Base-by-base conservation (phyloP, 75 land plant genomes). In the Isoetes taiwanensis region DNA sequence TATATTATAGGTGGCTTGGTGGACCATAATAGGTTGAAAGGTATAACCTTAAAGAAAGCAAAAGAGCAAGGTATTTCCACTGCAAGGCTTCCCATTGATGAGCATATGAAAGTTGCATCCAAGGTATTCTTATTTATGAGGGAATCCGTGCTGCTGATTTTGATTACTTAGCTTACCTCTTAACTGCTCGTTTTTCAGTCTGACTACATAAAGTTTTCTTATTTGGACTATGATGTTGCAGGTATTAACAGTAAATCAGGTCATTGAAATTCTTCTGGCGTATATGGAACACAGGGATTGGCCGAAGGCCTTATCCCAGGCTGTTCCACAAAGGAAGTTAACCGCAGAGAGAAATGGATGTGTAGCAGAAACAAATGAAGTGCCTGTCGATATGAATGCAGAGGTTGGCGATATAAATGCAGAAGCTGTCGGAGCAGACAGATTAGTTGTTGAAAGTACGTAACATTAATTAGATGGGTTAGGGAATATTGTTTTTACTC, bases 191-290 rank as follows among this genome's bases (percentile, higher is more conserved):
- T 10, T 37, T 10, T 37, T 14, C 39, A 14, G 9, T 10, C 14
- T 10, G 9, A 10, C 39, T 37, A 37, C 5, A 11, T 23, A 16
- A 23, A 21, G 46, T 58, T 14, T 1, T 58, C 1, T 58, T 31
- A 27, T 34, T 2, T 43, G 54, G 28, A 24, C 33, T 54, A 32
- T 54, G 25, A n/a, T 39, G 28, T 1, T 72, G 61, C 81, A 91
- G 95, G 95, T 93, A 16, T 69, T 93, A 25, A 93, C 98, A 1
- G 98, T 93, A 50, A 93, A 93, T 41, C 96, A 93, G 76, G 98
- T 93, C 53, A 57, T 93, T 20, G 98, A 93, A 62, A 87, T 93
- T 58, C 42, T 93, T 27, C 77, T 93, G 38, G 64, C 68, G 34
- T 93, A 52, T 61, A 2, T 77, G 62, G 85, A 93, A 56, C 66